phyloP scores from a whole-genome alignment of 1,284 basidiomycete species.

The Irpex sp. region DNA sequence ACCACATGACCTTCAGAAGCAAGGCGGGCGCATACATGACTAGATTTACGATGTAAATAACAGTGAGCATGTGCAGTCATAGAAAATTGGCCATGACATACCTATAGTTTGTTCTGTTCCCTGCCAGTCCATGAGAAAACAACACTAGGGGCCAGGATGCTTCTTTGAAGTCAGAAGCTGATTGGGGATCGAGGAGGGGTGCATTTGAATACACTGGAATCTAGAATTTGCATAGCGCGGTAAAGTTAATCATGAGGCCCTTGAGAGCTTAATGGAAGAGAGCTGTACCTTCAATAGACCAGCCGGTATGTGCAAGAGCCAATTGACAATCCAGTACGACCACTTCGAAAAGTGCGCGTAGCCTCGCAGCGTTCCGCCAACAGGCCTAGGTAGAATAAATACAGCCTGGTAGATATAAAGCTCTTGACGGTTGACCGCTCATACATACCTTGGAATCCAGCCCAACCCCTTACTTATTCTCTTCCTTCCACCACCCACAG shows the following conservation, averaged over 20 bases:
- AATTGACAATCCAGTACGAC: constrained; percentile 42
- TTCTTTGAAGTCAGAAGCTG: neutral
- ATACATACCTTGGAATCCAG: constrained; percentile 48
- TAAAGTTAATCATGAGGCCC: neutral
- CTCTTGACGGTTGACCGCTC: neutral
- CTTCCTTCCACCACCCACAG: constrained; percentile 11
- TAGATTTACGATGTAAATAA: constrained; percentile 34
- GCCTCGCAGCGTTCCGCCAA: constrained; percentile 37
- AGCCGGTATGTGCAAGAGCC: constrained; percentile 45
- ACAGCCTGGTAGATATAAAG: neutral
- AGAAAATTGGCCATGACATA: constrained; percentile 17
- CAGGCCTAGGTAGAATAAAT: constrained; percentile 18
- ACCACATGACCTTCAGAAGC: constrained; percentile 75
- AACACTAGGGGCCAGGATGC: constrained; percentile 64
- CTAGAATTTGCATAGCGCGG: neutral
- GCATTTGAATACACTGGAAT: constrained; percentile 40
- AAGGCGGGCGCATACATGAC: constrained; percentile 63
- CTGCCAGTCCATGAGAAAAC: constrained; percentile 81
- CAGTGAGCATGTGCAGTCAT: neutral
- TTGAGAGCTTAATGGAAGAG: neutral
- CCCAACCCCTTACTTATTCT: constrained; percentile 34
- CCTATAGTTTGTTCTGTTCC: constrained; percentile 68
- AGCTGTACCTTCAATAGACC: constrained; percentile 22
- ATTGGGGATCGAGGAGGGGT: constrained; percentile 42
- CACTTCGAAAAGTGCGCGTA: constrained; percentile 41